Percentiles rank a stretch among this genome's conserved stretches.
Evolutionary conservation across 1,139 yeast genomes (phyloP).

Genomic region (Saccharomyces hybrid): DNA sequence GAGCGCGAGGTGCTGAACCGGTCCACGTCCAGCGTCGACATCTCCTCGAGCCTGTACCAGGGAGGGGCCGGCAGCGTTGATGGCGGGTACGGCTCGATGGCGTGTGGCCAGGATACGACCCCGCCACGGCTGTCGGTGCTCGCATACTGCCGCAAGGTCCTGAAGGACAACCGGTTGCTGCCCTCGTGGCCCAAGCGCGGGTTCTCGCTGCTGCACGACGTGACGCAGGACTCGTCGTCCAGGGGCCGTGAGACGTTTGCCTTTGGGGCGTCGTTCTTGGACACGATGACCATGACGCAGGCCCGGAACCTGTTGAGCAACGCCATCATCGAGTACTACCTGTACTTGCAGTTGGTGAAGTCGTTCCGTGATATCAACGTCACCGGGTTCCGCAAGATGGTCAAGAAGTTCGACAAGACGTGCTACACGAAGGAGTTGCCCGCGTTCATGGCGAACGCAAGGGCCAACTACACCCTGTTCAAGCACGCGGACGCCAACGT

Average conservation of each 20-base stretch:
- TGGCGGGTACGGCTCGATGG: neutral
- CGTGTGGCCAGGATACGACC: neutral
- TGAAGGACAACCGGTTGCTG: constrained; percentile 22
- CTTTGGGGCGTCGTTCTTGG: neutral
- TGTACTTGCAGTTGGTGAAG: constrained; percentile 68
- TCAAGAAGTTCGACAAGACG: constrained; percentile 78
- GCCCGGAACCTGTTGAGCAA: constrained; percentile 71
- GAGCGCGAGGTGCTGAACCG: constrained; percentile 3
- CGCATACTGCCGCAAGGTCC: constrained; percentile 11
- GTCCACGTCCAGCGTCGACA: neutral
- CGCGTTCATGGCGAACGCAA: constrained; percentile 45
- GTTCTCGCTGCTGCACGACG: neutral
- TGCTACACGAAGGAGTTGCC: constrained; percentile 39
- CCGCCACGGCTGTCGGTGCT: neutral
- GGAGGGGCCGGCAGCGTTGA: neutral
- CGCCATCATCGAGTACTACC: constrained; percentile 73
- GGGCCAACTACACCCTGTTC: constrained; percentile 23
- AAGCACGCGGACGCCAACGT: constrained; percentile 26
- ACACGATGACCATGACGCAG: constrained; percentile 27
- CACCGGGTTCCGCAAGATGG: constrained; percentile 81
- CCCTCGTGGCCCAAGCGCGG: constrained; percentile 27
- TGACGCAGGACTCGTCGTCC: neutral
- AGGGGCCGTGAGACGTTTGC: neutral
- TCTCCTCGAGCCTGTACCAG: neutral
- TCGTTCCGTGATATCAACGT: constrained; percentile 72